Evolutionary conservation across 73 alveolate genomes (phyloP).

Genomic region (Paramecium tetraurelia): DNA sequence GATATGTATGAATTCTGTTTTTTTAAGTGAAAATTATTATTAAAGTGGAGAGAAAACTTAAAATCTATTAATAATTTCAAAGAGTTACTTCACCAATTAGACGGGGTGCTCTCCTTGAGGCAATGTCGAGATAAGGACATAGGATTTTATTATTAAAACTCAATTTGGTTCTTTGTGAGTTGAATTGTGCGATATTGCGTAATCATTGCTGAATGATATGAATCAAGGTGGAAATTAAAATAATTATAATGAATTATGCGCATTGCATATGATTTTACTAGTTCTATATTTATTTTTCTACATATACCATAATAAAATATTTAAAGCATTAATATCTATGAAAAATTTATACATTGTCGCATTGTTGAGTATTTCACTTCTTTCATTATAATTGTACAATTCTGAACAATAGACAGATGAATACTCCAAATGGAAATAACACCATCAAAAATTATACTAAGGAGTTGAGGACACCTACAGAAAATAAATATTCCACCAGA

Average conservation of each 20-base stretch:
- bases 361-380: neutral
- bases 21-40: neutral
- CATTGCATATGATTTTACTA: neutral
- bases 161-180: neutral
- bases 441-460: neutral
- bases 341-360: neutral
- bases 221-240: neutral
- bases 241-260: neutral
- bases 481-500: neutral
- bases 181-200: neutral
- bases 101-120: neutral
- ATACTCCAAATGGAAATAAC: neutral
- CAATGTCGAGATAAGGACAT: no score
- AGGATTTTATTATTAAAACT: no score
- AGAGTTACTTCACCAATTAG: neutral
- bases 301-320: neutral
- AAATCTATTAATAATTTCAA: neutral
- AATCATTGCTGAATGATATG: neutral
- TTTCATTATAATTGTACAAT: neutral
- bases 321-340: neutral
- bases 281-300: neutral
- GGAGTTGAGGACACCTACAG: neutral
- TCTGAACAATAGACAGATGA: neutral
- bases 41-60: neutral
- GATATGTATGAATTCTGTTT: neutral